Base-by-base conservation (phyloP, 2,329 filamentous ascomycete species). In the Ophiostoma populinum region DNA sequence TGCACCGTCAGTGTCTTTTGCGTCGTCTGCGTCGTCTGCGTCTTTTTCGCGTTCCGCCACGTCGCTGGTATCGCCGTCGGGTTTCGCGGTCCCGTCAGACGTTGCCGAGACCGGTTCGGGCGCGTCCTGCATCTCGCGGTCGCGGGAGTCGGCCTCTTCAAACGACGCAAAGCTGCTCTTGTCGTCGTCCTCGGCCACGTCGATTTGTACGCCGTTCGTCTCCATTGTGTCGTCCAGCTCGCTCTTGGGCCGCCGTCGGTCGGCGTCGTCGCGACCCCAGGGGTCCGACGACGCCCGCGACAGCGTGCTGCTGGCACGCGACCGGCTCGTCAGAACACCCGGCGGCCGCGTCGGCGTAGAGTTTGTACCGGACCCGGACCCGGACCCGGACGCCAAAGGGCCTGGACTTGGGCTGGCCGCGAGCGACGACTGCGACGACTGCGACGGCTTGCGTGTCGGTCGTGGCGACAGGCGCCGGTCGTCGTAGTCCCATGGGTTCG, bases 391-490 rank as follows among this genome's bases (percentile, higher is more conserved):
- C n/a, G n/a, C n/a, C n/a, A n/a, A n/a, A n/a, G n/a, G n/a, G n/a
- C n/a, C n/a, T n/a, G n/a, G n/a, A n/a, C n/a, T n/a, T n/a, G n/a
- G n/a, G n/a, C n/a, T n/a, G n/a, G 35, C 53, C 55, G n/a, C 47
- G 47, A 34, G 51, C 54, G n/a, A 48, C 47, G 7, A 29, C 4
- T 26, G 18, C 10, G 18, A 15, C 12, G 19, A n/a, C 9, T 29
- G 22, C 3, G 19, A 3, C 7, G 51, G 48, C 4, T 45, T 46
- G 10, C 51, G 52, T 17, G 53, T 52, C 16, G 53, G 47, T 17
- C 46, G 52, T 3, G 48, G 38, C 11, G 51, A 47, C n/a, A 51
- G 45, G 9, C 44, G 38, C n/a, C n/a, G n/a, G n/a, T n/a, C n/a
- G 39, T 7, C 45, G 42, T 18, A 43, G 24, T 32, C 17, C 6